A percentile compares a stretch with the other conserved stretches of the same genome.
Evolutionary conservation across 148 eudicot genomes (phyloP).

Genomic region (Rhododendron molle): DNA sequence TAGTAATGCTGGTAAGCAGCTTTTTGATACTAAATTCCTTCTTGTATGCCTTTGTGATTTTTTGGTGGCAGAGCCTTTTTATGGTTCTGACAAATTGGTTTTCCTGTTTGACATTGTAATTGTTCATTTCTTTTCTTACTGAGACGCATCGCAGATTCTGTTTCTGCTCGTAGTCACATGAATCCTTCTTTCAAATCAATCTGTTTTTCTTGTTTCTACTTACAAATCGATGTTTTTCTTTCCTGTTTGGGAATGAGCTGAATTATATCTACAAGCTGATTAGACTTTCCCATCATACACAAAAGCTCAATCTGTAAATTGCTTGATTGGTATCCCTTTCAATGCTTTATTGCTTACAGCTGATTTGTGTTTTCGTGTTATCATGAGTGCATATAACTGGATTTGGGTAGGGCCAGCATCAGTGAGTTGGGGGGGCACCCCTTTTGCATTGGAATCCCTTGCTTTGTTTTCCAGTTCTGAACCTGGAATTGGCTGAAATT

Average conservation of each 20-base stretch:
- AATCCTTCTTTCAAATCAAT: not conserved
- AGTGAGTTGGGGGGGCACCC: not conserved
- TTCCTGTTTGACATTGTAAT: not conserved
- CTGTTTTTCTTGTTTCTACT: not conserved
- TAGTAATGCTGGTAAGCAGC: not conserved
- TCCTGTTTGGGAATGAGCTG: not conserved
- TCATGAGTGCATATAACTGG: too few relatives aligned
- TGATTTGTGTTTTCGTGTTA: too few relatives aligned
- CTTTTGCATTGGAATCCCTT: not conserved
- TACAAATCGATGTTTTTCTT: not conserved
- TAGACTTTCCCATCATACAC: not conserved
- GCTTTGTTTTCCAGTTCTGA: not conserved
- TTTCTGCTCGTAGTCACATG: not conserved
- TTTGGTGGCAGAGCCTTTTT: not conserved
- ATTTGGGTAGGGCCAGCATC: not conserved
- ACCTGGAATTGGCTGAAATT: not conserved
- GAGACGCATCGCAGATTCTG: not conserved
- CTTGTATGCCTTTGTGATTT: slow-evolving; percentile 5
- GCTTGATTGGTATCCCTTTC: not conserved
- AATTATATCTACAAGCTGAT: not conserved
- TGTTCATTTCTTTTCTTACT: not conserved
- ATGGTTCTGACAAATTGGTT: not conserved
- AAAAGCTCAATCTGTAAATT: not conserved
- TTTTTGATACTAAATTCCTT: slow-evolving; percentile 1
- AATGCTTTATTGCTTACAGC: not conserved